Base-by-base conservation (phyloP, 202 grass and related monocot genomes). In the Carex sylvatica region DNA sequence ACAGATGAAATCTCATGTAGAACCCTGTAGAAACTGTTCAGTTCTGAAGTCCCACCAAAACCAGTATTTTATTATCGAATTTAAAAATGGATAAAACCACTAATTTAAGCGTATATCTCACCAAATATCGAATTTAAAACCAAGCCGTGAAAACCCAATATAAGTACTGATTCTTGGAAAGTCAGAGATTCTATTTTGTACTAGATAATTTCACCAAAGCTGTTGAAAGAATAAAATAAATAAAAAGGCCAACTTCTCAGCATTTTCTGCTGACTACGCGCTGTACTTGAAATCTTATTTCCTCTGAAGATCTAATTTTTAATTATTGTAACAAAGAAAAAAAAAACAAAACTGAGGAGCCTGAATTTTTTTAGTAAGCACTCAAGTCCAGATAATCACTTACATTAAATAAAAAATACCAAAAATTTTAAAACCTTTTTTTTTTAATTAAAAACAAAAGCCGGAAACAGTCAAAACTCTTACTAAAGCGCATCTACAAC, bases 1-100 rank as follows among this genome's bases (percentile, higher is more conserved):
- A 19, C 9, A 51, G 36, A 65, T 81, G 22, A 64, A 64, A 81
- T 81, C 12, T 24, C 63, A 82, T 53, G 61, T 69, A 56, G 16
- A 11, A 56, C 61, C 22, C 80, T 9, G 8, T 31, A 35, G 1
- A 53, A 36, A 19, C 0, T 70, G 64, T 30, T 82, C 18, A 55
- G 24, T 70, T 53, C 11, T 65, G n/a, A 47, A 35, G 51, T 33
- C 42, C 62, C 47, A 68, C 79, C 42, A 52, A 68, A 68, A 65
- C 20, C 58, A 82, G 3, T 68, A 82, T 52, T 24, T 11, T 18
- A 63, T 46, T 49, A 15, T 20, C 35, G n/a, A 74, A 73, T 65
- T 81, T 47, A 9, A 81, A 52, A 4, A 33, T 46, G 1, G 73
- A 52, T 35, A 35, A 56, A 31, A 74, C 2, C 16, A 74, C 47